Base-by-base conservation (phyloP, 495 filamentous ascomycete species). In the Xylaria palmicola region DNA sequence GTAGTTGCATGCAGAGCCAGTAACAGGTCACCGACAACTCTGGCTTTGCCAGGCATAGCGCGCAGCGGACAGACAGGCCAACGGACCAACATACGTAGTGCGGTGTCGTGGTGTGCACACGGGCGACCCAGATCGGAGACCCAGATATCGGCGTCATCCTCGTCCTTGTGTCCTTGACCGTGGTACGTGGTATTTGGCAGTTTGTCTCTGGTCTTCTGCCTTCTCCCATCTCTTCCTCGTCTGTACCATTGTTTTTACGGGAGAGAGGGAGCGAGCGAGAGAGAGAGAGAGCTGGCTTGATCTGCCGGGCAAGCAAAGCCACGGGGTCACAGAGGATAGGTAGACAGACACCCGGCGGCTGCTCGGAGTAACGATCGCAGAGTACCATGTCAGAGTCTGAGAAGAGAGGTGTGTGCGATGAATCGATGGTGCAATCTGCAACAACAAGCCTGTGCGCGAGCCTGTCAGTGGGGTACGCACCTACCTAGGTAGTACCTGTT, bases 11-110 rank as follows among this genome's bases (percentile, higher is more conserved):
- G 59, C 41, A 44, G 40, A 61, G 53, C 43, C 20, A 37, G 59
- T 61, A 61, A 61, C 59, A 61, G 50, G 59, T 61, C 59, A 61
- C 59, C 52, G 22, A 36, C 59, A 60, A n/a, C n/a, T n/a, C n/a
- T n/a, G 51, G 29, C 47, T 6, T 6, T 36, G 32, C 13, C 32
- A n/a, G n/a, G n/a, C n/a, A 36, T 36, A 6, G 48, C 48, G 17
- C 34, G 26, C 19, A 51, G 48, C 48, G 26, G 17, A 17, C 17
- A 51, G 32, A 36, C 32, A 36, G 6, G 32, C 6, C 15, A 44
- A 27, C 37, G 53, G 17, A 22, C 30, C 6, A 39, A 43, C 30
- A 27, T 44, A 22, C 22, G 41, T 44, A 52, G 34, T 1, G 34
- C 53, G 2, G 13, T n/a, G n/a, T n/a, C n/a, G n/a, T n/a, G n/a